A percentile compares a stretch with the other conserved stretches of the same genome.
These are phyloP conservation scores for Begonia peltatifolia DNA, from an alignment of 306 rosid species.

Conservation along the genomic window DNA sequence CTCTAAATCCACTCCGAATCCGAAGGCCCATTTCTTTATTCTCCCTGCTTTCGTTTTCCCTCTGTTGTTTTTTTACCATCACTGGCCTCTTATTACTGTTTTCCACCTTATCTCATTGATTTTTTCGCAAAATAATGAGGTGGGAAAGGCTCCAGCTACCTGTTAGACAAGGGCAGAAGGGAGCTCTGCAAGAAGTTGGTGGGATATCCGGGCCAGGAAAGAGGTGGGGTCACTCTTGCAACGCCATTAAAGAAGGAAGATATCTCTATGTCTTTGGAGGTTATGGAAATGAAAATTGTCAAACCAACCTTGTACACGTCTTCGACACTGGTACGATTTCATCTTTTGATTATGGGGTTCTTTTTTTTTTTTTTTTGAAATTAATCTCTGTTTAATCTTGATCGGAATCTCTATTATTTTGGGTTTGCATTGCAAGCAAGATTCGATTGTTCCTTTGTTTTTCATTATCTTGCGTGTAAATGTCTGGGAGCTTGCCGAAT, in stretches of 20 bases:
- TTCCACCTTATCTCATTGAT: conserved; percentile 12
- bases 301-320: conserved; percentile 84
- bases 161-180: conserved; percentile 30
- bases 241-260: conserved; percentile 85
- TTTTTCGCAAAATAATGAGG: conserved; percentile 45
- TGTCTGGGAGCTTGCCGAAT: too few species aligned
- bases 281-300: conserved; percentile 89
- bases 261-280: conserved; percentile 87
- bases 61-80: conserved; percentile 14
- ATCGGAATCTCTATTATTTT: conserved; percentile 9
- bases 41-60: not conserved
- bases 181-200: conserved; percentile 9
- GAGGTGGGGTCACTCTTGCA: conserved; percentile 98
- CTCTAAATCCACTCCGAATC: conserved; percentile 14
- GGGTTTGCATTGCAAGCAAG: conserved; percentile 7
- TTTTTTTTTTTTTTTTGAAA: not conserved
- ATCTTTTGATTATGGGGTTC: not conserved
- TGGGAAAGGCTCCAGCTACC: conserved; percentile 66
- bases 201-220: conserved; percentile 70
- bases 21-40: conserved; percentile 8
- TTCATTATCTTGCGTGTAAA: too few species aligned
- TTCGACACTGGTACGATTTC: conserved; percentile 59
- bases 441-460: conserved; percentile 3
- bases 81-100: conserved; percentile 1
- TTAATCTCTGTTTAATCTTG: not conserved